Percentiles rank a stretch among this genome's conserved stretches.
Conservation (phyloP, 2,329 filamentous ascomycete species). For the Pyricularia pennisetigena region DNA sequence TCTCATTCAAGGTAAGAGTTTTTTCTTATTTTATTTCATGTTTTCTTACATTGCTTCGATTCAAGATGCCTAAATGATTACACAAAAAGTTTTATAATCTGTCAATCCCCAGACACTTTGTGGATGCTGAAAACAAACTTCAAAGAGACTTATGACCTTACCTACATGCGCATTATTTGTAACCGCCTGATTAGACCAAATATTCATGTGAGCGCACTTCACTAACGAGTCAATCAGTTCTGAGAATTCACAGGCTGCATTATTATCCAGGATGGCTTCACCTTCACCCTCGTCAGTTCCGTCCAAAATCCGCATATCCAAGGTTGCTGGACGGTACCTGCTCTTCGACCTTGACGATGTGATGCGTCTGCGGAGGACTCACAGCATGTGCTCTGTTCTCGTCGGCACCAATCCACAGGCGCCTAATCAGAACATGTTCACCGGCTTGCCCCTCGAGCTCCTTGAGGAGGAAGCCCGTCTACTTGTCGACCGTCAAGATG, state of each 20-base stretch:
- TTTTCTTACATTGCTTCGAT: background rate
- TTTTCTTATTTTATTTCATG: background rate
- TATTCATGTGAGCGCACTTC: no score
- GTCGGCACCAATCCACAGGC: conserved; percentile 84
- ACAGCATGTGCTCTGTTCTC: conserved; percentile 79
- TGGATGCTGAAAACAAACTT: conserved; percentile 27
- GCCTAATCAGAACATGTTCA: conserved; percentile 89
- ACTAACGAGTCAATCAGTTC: background rate
- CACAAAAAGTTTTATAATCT: conserved; percentile 36
- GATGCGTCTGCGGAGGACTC: conserved; percentile 63
- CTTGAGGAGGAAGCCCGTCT: conserved; percentile 83
- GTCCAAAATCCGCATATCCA: conserved; percentile 68
- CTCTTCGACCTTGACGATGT: conserved; percentile 81
- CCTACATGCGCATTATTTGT: background rate
- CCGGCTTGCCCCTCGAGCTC: conserved; percentile 79
- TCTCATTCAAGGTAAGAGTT: background rate
- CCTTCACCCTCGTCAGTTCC: conserved; percentile 10
- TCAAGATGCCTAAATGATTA: conserved; percentile 34
- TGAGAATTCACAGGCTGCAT: background rate
- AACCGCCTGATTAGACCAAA: background rate
- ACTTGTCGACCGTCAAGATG: conserved; percentile 67
- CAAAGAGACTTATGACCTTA: conserved; percentile 6
- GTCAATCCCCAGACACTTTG: conserved; percentile 47
- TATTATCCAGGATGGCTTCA: background rate
- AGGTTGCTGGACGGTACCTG: conserved; percentile 71